phyloP scores from a whole-genome alignment of 2,329 filamentous ascomycete genomes.

The Apiospora kogelbergensis region DNA sequence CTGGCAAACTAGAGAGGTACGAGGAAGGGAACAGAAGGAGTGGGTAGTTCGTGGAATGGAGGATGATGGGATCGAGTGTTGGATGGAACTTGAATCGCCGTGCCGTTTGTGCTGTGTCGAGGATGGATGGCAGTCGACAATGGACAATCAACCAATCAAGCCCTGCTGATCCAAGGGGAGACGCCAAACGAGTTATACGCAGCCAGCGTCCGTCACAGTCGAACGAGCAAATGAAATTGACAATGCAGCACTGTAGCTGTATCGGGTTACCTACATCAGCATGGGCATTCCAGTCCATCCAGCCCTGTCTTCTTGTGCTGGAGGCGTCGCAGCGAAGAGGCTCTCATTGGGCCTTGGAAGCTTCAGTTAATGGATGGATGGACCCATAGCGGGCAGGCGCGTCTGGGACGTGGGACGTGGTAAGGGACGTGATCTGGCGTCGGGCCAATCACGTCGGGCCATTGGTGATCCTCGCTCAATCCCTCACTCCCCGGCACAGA shows the following conservation, averaged over 20 bases:
- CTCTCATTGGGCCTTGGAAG: not conserved
- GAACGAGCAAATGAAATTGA: not conserved
- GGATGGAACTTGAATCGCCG: not conserved
- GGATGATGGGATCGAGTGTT: slow-evolving; percentile 1
- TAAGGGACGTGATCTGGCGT: slow-evolving; percentile 1
- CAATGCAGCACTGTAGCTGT: not conserved
- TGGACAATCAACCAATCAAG: not conserved
- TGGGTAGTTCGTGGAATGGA: not conserved
- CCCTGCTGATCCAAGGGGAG: not conserved
- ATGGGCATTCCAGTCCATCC: not conserved
- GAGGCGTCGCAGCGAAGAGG: not conserved
- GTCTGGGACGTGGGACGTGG: slow-evolving; percentile 2
- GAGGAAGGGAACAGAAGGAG: not conserved
- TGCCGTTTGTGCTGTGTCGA: slow-evolving; percentile 5
- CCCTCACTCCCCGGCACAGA: too few relatives aligned
- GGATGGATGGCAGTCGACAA: too few relatives aligned
- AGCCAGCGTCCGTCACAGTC: not conserved
- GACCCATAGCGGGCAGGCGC: slow-evolving; percentile 5
- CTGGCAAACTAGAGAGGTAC: not conserved
- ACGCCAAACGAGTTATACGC: not conserved
- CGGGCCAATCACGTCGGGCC: not conserved
- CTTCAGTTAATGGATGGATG: slow-evolving; percentile 5
- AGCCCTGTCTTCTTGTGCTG: not conserved
- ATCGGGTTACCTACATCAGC: not conserved
- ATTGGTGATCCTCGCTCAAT: not conserved